Evolutionary conservation across 2,329 filamentous ascomycete genomes (phyloP), one percentile per base, ranked within the genome.

Genomic region (Colletotrichum simmondsii): DNA sequence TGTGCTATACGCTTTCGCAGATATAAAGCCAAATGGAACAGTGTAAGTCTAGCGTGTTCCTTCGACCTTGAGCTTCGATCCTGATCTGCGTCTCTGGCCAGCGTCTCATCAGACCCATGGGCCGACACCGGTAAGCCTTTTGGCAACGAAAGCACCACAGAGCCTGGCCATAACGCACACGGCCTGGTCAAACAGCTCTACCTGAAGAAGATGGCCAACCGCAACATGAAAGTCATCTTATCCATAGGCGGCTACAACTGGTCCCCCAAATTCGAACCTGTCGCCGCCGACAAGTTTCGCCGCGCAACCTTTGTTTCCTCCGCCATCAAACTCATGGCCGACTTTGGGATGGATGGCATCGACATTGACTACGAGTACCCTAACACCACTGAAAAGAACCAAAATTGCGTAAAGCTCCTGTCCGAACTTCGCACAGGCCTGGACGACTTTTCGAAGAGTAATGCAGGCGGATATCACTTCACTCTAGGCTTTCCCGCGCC

Each of bases 171-270:
- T 74, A 97, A 97, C 79, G 90, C 93, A 61, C 96, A 96, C 76
- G 95, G 95, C 56, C 93, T 92, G 79, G 81, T 94, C 65, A 97
- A 97, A 83, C 94, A 97, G 78, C 85, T 97, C 0, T 94, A 90
- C 80, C 83, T 94, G 7, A 86, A 95, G 54, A 97, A 97, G 84
- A 92, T 95, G 81, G 82, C 87, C 72, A 92, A 97, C 81, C 91
- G 94, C 19, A 89, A 94, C 63, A 81, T 97, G 67, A 97, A 97
- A 80, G 87, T 93, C 1, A 85, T 97, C 22, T 87, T 97, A 3
- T 93, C 91, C 58, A 94, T 98, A 75, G 95, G 95, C 59, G 95
- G 95, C 30, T 97, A 93, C 93, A 95, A 93, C 0, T 97, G 94
- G 82, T 95, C 93, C 1, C 84, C 88, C 75, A 94, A 94, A 80